Conservation (phyloP, 257 asterid genomes). For the Rauvolfia tetraphylla region DNA sequence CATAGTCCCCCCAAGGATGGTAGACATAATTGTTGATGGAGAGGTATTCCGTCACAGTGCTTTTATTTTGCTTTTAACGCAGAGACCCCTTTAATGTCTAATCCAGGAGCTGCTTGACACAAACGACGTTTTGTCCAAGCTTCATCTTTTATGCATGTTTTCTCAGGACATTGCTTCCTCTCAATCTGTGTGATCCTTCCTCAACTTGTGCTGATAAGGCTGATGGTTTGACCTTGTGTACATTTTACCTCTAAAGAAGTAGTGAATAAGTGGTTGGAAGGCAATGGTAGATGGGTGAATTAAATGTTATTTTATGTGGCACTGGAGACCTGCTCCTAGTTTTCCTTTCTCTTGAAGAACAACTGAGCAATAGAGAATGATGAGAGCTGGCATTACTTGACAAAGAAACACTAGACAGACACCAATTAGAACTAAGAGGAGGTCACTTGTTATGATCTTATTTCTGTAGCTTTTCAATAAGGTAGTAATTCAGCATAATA, state of each 20-base stretch:
- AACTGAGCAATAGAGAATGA: neutral
- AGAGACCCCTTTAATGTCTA: neutral
- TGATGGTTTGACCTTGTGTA: neutral
- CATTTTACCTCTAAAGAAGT: neutral
- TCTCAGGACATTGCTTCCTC: neutral
- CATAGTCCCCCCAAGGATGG: slow-evolving; percentile 95
- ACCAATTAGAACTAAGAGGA: neutral
- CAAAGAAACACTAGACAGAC: neutral
- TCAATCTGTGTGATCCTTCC: neutral
- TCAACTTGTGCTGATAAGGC: neutral
- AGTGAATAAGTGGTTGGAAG: neutral
- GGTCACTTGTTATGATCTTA: neutral
- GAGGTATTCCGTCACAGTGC: slow-evolving; percentile 55
- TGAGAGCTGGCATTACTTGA: neutral
- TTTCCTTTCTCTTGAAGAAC: neutral
- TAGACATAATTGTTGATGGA: slow-evolving; percentile 88
- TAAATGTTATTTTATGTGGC: neutral
- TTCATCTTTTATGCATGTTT: neutral
- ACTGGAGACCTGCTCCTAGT: neutral
- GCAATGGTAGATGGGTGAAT: neutral
- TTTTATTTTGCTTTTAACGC: slow-evolving; percentile 10
- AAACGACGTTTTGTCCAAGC: neutral
- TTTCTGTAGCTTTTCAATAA: neutral
- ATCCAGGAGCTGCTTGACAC: neutral
- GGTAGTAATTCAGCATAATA: neutral